Base-by-base conservation (phyloP, 495 filamentous ascomycete species). In the Hypoxylon crocopeplum region DNA sequence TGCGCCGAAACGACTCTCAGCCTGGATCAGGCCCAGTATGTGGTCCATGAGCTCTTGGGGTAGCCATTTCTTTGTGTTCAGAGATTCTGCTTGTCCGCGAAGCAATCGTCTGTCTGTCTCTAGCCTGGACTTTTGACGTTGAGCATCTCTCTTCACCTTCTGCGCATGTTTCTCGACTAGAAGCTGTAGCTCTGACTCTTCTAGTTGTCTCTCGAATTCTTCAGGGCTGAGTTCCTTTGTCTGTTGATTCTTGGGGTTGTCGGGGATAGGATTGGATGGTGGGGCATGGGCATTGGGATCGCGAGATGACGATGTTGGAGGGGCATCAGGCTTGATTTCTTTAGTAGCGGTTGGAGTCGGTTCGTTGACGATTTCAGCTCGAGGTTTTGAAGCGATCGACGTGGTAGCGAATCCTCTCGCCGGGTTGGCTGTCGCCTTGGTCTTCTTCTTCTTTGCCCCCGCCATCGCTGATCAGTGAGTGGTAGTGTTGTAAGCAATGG, bases 361-460 rank as follows among this genome's bases (percentile, higher is more conserved):
- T 40, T 72, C 70, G 64, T 71, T 69, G 49, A 70, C 40, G 44
- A 69, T 55, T 56, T 81, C 76, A 41, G 64, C 66, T 59, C 81
- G 79, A 2, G 79, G 67, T 72, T 95, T 97, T 6, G 89, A 93
- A 32, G 91, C 88, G 42, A 91, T 80, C 10, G 93, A 97, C 11
- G 90, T 92, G 1, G 94, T 98, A 55, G 93, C 91, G 77, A 97
- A 92, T 7, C 92, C 93, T 65, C 94, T 83, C 34, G 90, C 89
- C 21, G 93, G 90, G 72, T 97, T 97, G 13, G 85, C 79, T 12
- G 79, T 82, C 38, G 88, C 77, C 78, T 97, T 97, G 73, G 90
- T 93, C 73, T 94, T 88, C 73, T 90, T 98, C 48, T 70, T 70
- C 77, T 91, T 95, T 67, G 86, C 89, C 44, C 87, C 86, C 90